Evolutionary conservation across 179 eudicot genomes (phyloP), one percentile per base, ranked within the genome.

Genomic region (Dionaea muscipula): DNA sequence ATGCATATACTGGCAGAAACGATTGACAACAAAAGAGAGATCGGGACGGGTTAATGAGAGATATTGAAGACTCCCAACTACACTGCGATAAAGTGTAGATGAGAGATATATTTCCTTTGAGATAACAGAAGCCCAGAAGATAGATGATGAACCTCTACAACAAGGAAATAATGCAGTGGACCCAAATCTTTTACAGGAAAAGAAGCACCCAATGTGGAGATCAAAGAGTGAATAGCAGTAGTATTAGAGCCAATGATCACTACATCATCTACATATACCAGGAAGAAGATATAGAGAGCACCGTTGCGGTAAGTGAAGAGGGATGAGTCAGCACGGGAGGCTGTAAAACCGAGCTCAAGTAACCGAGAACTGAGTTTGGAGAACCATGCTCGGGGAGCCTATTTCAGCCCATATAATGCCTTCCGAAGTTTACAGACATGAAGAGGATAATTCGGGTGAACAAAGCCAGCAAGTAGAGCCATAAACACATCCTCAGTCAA

Each of bases 381-480:
- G 19, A 55, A 55, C 59, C 59, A 55, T 2, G 59, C 59, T 1
- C 59, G 43, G 2, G 59, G 59, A 10, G 59, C 26, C 0, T 55
- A 47, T 24, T 55, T 55, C 2, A 55, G 59, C 1, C 47, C 47
- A 55, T 55, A 55, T 39, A 1, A 23, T n/a, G n/a, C n/a, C n/a
- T n/a, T n/a, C n/a, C n/a, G n/a, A n/a, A n/a, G n/a, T n/a, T n/a
- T n/a, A n/a, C 59, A 55, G 7, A 55, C 26, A 38, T 21, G 39
- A 11, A 15, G 22, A 21, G 47, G 59, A 37, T 18, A 39, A 11
- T 22, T 5, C 9, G 52, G 7, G 21, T 55, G 1, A 38, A 14
- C 15, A 16, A 8, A 55, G 26, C 47, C 59, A 5, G 59, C 28
- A 0, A 47, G 59, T 33, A 36, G 28, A 3, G 37, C 18, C 46